These are phyloP conservation scores for Fistulifera pelliculosa DNA, from an alignment of 108 stramenopile genomes.

Conservation along the genomic window DNA sequence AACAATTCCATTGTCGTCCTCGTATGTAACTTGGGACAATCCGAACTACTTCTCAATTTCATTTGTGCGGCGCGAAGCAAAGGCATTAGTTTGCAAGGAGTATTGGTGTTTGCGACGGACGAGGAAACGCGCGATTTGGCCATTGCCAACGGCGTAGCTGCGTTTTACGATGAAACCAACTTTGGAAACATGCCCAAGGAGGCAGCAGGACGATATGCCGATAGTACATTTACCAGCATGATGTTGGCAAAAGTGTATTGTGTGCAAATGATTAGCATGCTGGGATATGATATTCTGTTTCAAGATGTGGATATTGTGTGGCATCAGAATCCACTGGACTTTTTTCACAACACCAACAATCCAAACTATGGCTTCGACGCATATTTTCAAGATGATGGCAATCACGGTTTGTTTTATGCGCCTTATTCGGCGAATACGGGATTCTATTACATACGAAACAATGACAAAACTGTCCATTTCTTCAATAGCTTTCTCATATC, in stretches of 20 bases:
- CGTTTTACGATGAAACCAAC: conserved; percentile 17
- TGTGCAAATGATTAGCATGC: conserved; percentile 37
- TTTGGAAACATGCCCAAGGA: conserved; percentile 38
- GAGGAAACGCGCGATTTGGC: conserved; percentile 17
- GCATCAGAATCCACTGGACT: conserved; percentile 56
- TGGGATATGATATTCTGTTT: conserved; percentile 81
- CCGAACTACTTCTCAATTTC: conserved; percentile 61
- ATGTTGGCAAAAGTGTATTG: conserved; percentile 74
- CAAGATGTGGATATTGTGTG: conserved; percentile 73
- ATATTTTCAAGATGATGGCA: conserved; percentile 64
- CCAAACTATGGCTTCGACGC: conserved; percentile 34
- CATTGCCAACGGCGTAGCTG: conserved; percentile 9
- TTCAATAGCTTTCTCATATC: conserved; percentile 47
- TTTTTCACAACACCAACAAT: conserved; percentile 23
- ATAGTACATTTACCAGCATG: conserved; percentile 49
- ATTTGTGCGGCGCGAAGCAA: conserved; percentile 24
- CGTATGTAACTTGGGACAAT: conserved; percentile 49
- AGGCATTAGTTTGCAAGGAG: conserved; percentile 8
- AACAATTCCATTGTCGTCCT: conserved; percentile 43
- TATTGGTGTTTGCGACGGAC: conserved; percentile 29
- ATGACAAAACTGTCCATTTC: conserved; percentile 48
- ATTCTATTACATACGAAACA: conserved; percentile 77
- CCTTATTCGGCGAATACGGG: conserved; percentile 17
- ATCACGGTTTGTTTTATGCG: conserved; percentile 19
- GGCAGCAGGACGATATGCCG: conserved; percentile 52